These are phyloP conservation scores for Micractinium conductrix DNA, from an alignment of 139 green algal species.

Conservation along the genomic window DNA sequence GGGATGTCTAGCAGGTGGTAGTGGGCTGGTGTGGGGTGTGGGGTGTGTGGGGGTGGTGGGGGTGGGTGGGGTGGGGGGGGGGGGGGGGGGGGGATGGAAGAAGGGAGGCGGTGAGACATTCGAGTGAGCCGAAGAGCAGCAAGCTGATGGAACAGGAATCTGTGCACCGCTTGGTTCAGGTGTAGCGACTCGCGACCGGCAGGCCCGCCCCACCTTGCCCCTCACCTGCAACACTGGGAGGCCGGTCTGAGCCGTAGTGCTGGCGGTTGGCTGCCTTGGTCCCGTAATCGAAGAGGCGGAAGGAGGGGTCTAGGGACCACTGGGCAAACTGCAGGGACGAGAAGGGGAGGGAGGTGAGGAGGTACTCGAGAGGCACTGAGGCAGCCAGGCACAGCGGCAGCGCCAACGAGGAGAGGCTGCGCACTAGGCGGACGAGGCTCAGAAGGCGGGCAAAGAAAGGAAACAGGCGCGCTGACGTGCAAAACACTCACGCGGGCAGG, in stretches of 20 bases:
- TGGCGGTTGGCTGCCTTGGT: constrained; percentile 58
- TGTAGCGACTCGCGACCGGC: not conserved
- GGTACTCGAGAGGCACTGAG: not conserved
- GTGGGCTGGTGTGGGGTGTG: constrained; percentile 23
- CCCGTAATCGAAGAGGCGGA: constrained; percentile 91
- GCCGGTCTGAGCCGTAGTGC: constrained; percentile 61
- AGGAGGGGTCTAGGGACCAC: constrained; percentile 53
- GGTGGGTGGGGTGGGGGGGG: not conserved
- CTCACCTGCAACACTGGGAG: constrained; percentile 74
- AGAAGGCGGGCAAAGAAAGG: not conserved
- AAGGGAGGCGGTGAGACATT: too few species aligned
- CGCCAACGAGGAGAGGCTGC: not conserved
- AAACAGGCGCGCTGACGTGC: not conserved
- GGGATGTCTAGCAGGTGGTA: constrained; percentile 85
- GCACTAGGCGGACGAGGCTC: not conserved
- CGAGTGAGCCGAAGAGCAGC: not conserved
- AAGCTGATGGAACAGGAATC: not conserved
- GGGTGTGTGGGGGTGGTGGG: not conserved
- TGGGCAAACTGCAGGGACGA: constrained; percentile 42
- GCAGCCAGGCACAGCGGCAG: not conserved
- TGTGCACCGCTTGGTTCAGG: not conserved
- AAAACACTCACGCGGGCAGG: not conserved
- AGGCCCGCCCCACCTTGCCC: not conserved
- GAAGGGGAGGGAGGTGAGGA: not conserved
- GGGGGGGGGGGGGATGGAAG: not conserved